Base-by-base conservation (phyloP, 2,329 filamentous ascomycete genomes). In the Curvularia hawaiiensis region DNA sequence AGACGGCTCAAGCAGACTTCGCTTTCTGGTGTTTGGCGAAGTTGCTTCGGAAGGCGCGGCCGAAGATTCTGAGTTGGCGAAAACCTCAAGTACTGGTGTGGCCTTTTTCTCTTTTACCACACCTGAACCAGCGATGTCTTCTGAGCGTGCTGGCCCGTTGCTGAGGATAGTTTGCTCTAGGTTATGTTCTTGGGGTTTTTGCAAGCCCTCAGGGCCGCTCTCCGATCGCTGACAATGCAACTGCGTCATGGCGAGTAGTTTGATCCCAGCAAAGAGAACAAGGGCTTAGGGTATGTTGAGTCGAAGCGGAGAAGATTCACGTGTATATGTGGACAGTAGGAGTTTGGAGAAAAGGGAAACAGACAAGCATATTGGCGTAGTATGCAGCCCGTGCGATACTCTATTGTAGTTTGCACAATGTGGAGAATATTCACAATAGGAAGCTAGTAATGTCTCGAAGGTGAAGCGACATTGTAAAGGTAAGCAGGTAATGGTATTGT, bases 1-100 rank as follows among this genome's bases (percentile, higher is more conserved):
- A 38, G 35, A 26, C 9, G 52, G 20, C 22, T 61, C 59, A 12
- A 58, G 31, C 3, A 60, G 54, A 33, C 57, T 40, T 56, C 67
- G 54, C 59, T 70, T 72, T 51, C 52, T 67, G 46, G 52, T 31
- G 30, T 46, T 53, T 39, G 61, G 46, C 8, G 58, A 58, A 11
- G 35, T n/a, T 28, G 31, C 11, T 49, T 54, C 33, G 28, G 56
- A 43, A 51, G 35, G 31, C 16, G 22, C 20, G n/a, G 46, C 46
- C 31, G 46, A 26, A 39, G 30, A 16, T 39, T 20, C n/a, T 9
- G 18, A 22, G 12, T 20, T 39, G 14, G 41, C 43, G 41, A 43
- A 14, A 14, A 28, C 20, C 3, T 43, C 20, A n/a, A 48, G 9
- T 22, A 38, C 20, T 18, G 40, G 22, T 5, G 22, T 16, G 2